Evolutionary conservation across 192 early-diverging fungal genomes (phyloP), one percentile per base, ranked within the genome.

Genomic region (Allomyces javanicus): DNA sequence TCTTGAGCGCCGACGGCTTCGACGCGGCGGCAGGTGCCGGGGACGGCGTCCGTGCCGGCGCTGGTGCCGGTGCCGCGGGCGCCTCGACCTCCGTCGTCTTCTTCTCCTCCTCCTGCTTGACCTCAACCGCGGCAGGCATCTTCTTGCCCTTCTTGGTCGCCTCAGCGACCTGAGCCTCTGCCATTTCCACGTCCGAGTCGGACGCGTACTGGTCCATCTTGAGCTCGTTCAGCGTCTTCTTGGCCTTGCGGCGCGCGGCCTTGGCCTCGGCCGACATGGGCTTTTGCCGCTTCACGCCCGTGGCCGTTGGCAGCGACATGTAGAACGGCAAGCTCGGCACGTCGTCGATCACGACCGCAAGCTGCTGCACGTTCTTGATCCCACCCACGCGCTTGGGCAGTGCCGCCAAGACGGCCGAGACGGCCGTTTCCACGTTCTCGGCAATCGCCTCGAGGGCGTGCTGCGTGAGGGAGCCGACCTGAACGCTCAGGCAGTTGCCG

Each of bases 301-400:
- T 62, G 11, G 69, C 75, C 24, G 78, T 76, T 21, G 84, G 84
- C 5, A 87, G 73, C 12, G 83, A 75, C 70, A 86, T 86, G 75
- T 80, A 95, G 58, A 98, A 75, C 4, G 96, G 96, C 68, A 98
- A 78, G 33, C 86, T 79, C 19, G 82, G 74, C 11, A 92, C 92
- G 14, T 82, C 78, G 62, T 75, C 79, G 10, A 89, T 87, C 76
- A 96, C 96, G 76, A 98, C 75, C 45, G 83, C 73, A 62, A 98
- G 79, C 11, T 90, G 83, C 72, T 86, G 88, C 66, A 98, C 82
- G 76, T 92, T 93, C 44, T 80, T 75, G 21, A 58, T 21, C 50
- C 50, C 50, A 58, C 62, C 44, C 86, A 89, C 92, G 61, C 84
- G 79, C 67, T 86, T 78, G 10, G 89, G 86, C 50, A 94, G 76